Evolutionary conservation across 202 grass and related monocot genomes (phyloP).

Genomic region (Hordeum pubiflorum): DNA sequence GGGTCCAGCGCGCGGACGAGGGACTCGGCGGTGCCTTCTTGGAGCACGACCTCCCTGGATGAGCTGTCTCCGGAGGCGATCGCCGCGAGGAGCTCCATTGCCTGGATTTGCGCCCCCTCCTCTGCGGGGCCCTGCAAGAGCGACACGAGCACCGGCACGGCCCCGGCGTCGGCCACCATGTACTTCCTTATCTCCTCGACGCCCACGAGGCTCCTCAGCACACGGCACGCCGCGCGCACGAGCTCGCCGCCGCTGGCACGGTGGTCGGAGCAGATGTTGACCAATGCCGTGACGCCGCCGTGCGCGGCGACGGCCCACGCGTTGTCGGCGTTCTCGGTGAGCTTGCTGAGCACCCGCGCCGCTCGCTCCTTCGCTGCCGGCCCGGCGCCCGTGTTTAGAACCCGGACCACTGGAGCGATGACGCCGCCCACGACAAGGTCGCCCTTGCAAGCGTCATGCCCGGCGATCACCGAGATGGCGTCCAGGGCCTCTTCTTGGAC

Average conservation of each 20-base stretch:
- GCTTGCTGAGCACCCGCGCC: conserved; percentile 49
- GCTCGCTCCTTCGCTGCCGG: conserved; percentile 48
- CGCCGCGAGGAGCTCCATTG: conserved; percentile 52
- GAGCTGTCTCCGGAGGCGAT: conserved; percentile 37
- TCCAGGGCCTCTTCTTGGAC: conserved; percentile 51
- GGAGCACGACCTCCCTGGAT: conserved; percentile 9
- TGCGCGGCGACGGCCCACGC: conserved; percentile 88
- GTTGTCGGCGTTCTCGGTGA: conserved; percentile 88
- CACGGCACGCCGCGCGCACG: conserved; percentile 42
- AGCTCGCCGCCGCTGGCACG: conserved; percentile 32
- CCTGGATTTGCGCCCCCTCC: conserved; percentile 55
- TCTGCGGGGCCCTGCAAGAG: conserved; percentile 37
- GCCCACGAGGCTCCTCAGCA: conserved; percentile 57
- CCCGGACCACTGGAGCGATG: conserved; percentile 45
- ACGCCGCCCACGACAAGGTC: conserved; percentile 50
- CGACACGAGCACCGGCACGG: conserved; percentile 43
- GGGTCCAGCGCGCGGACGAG: conserved; percentile 51
- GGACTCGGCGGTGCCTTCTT: conserved; percentile 37
- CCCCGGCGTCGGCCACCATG: conserved; percentile 55
- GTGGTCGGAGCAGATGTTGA: conserved; percentile 49
- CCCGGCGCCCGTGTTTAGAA: conserved; percentile 29
- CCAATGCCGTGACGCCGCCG: conserved; percentile 60
- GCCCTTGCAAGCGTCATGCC: conserved; percentile 41
- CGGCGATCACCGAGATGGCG: conserved; percentile 45
- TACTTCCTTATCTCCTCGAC: conserved; percentile 79